Evolutionary conservation across 2,329 filamentous ascomycete species (phyloP).

Genomic region (Leptographium wingfieldii): DNA sequence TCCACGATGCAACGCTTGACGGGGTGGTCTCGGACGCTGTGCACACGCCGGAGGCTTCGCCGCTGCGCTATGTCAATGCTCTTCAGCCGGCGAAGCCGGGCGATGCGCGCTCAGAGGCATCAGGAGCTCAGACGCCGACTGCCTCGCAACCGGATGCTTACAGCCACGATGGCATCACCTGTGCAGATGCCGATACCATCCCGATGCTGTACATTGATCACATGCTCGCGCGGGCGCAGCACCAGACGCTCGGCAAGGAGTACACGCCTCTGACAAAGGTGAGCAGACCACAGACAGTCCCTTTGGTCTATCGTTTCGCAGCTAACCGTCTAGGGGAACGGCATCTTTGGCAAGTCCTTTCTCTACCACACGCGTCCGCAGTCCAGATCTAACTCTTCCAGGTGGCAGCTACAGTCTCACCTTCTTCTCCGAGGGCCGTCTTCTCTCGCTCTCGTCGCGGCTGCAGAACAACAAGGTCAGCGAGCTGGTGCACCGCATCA

Average conservation of each 20-base stretch:
- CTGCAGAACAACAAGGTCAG: constrained; percentile 19
- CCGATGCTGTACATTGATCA: constrained; percentile 18
- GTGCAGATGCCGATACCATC: background rate
- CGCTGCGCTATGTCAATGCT: background rate
- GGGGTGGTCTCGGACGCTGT: background rate
- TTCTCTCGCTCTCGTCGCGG: constrained; percentile 17
- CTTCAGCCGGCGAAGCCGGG: background rate
- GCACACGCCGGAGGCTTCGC: background rate
- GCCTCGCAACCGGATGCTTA: background rate
- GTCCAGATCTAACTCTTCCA: constrained; percentile 3
- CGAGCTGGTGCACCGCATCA: constrained; percentile 18
- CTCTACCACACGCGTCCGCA: background rate
- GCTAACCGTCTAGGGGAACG: constrained; percentile 14
- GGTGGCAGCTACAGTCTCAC: constrained; percentile 17
- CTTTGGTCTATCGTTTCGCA: background rate
- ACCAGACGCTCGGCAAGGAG: constrained; percentile 5
- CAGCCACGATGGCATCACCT: background rate
- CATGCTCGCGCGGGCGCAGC: constrained; percentile 13
- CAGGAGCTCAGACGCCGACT: background rate
- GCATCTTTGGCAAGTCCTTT: constrained; percentile 14
- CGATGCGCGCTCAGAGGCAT: too few species aligned
- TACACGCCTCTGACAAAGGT: constrained; percentile 16
- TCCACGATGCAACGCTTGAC: background rate
- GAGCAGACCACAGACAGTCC: background rate
- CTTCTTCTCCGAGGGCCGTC: constrained; percentile 19